These are phyloP conservation scores for Ceratocystis harringtonii DNA, from an alignment of 2,329 filamentous ascomycete species.

Conservation along the genomic window DNA sequence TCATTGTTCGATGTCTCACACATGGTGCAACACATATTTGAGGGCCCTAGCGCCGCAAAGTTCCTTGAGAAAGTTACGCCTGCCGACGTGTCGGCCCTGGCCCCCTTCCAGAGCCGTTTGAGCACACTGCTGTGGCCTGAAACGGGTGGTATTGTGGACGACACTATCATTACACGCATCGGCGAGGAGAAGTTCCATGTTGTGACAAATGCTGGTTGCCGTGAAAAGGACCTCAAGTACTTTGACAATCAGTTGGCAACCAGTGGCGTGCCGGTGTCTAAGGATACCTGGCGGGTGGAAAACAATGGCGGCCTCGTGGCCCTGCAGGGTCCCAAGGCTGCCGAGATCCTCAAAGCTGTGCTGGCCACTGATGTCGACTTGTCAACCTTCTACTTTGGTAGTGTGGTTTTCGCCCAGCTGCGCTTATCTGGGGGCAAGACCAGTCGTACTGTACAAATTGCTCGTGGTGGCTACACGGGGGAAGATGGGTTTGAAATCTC, in stretches of 20 bases:
- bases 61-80: constrained; percentile 81
- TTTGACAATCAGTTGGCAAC: constrained; percentile 54
- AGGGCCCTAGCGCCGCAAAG: constrained; percentile 60
- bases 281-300: constrained; percentile 52
- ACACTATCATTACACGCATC: constrained; percentile 79
- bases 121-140: constrained; percentile 67
- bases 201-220: constrained; percentile 86
- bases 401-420: constrained; percentile 51
- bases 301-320: constrained; percentile 67
- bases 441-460: constrained; percentile 44
- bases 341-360: constrained; percentile 49
- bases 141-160: constrained; percentile 86
- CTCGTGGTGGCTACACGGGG: constrained; percentile 85
- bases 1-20: constrained; percentile 94
- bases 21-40: constrained; percentile 85
- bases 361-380: constrained; percentile 44
- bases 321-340: constrained; percentile 71
- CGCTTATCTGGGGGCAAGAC: constrained; percentile 38
- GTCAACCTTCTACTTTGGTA: constrained; percentile 65
- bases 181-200: constrained; percentile 66
- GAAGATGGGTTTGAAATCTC: constrained; percentile 98
- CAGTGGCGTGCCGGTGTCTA: constrained; percentile 35
- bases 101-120: constrained; percentile 57
- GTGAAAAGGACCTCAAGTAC: constrained; percentile 75
- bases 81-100: constrained; percentile 49